These are phyloP conservation scores for Trebouxiophyceae sp. DNA, from an alignment of 163 green algal species.

Conservation along the genomic window DNA sequence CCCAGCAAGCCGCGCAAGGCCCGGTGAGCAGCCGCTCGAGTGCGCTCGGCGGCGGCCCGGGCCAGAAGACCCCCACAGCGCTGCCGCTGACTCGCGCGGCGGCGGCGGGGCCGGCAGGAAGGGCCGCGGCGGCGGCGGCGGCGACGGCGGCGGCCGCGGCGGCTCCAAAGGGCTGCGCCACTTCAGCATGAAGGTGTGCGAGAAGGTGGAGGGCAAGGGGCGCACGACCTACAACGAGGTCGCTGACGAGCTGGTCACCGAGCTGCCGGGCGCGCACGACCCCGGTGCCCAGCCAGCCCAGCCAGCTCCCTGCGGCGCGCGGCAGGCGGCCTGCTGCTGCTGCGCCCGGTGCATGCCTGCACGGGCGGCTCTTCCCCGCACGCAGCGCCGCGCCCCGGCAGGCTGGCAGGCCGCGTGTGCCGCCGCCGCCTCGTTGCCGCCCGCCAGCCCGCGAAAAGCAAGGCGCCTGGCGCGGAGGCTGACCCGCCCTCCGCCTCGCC, in stretches of 20 bases:
- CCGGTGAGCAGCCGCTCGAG: not conserved
- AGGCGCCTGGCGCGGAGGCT: no score
- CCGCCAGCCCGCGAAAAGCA: no score
- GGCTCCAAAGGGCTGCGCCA: conserved; percentile 65
- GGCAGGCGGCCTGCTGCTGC: no score
- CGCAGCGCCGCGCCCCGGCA: no score
- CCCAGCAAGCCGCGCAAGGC: not conserved
- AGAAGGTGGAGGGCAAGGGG: conserved; percentile 81
- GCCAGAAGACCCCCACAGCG: not conserved
- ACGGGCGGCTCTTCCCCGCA: no score
- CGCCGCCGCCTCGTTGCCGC: no score
- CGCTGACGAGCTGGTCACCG: conserved; percentile 85
- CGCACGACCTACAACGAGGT: conserved; percentile 95
- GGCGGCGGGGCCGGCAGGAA: not conserved
- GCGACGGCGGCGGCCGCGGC: not conserved
- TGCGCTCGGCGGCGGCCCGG: not conserved
- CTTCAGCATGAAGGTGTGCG: conserved; percentile 79
- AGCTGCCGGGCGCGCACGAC: conserved; percentile 36
- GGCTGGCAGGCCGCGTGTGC: no score
- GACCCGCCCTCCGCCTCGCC: no score
- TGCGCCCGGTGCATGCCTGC: no score
- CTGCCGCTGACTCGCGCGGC: not conserved
- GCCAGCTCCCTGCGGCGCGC: no score
- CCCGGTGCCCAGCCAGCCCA: no score
- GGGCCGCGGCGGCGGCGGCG: not conserved